A percentile compares a stretch with the other conserved stretches of the same genome.
Evolutionary conservation across 2,329 filamentous ascomycete genomes (phyloP).

Genomic region (Paraphaeosphaeria sporulosa): DNA sequence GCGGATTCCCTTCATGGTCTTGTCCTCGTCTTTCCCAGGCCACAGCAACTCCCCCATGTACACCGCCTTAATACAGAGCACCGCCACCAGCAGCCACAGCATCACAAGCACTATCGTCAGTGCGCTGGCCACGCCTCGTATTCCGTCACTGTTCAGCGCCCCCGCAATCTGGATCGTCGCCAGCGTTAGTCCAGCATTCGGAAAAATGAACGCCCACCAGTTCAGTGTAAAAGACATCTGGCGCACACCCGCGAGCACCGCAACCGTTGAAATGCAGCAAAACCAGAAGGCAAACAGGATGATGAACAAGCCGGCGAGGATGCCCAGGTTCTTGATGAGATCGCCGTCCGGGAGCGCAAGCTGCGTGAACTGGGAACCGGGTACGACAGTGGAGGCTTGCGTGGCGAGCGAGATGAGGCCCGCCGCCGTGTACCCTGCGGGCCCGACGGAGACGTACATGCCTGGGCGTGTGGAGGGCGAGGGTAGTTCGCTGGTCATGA

Average conservation of each 20-base stretch:
- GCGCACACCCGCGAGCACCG: constrained; percentile 47
- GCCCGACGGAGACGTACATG: constrained; percentile 63
- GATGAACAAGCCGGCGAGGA: constrained; percentile 55
- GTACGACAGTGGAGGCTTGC: constrained; percentile 48
- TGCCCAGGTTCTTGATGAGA: constrained; percentile 52
- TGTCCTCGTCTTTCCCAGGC: constrained; percentile 55
- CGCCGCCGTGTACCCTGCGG: constrained; percentile 40
- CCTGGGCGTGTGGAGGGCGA: constrained; percentile 51
- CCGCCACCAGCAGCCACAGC: constrained; percentile 63
- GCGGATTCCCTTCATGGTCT: constrained; percentile 32
- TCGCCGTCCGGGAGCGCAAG: constrained; percentile 43
- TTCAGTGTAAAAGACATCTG: constrained; percentile 50
- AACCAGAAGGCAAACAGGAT: constrained; percentile 61
- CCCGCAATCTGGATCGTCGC: constrained; percentile 65
- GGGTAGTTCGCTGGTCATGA: constrained; percentile 68
- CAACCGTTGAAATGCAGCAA: constrained; percentile 54
- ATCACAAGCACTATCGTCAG: constrained; percentile 64
- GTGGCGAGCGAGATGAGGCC: constrained; percentile 57
- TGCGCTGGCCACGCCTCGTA: constrained; percentile 63
- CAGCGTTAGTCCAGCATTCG: constrained; percentile 69
- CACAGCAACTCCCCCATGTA: constrained; percentile 61
- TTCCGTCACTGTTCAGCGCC: constrained; percentile 59
- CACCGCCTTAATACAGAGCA: constrained; percentile 60
- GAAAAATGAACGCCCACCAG: constrained; percentile 71
- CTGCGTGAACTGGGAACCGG: constrained; percentile 44